Evolutionary conservation across 2,329 filamentous ascomycete species (phyloP).

Genomic region (Talaromyces funiculosus): DNA sequence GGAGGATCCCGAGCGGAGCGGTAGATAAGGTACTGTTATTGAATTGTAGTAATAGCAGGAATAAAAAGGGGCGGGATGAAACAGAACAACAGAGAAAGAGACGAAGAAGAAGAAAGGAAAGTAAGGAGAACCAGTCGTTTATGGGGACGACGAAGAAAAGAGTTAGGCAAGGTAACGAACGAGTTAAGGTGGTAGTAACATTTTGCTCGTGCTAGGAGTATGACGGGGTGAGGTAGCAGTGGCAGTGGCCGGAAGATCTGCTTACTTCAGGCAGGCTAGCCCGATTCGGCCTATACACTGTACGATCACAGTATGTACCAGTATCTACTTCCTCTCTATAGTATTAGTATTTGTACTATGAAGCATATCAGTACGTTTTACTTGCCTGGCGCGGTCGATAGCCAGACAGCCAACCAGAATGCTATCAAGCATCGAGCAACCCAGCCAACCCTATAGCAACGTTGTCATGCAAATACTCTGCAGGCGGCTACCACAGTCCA

Average conservation of each 20-base stretch:
- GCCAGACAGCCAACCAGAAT: background rate
- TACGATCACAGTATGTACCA: no score
- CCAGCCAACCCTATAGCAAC: background rate
- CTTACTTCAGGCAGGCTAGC: background rate
- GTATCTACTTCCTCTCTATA: no score
- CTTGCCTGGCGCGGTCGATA: no score
- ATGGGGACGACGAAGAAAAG: background rate
- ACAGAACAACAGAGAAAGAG: background rate
- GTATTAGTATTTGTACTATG: no score
- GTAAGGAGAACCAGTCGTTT: background rate
- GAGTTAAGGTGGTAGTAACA: slow-evolving; percentile 4
- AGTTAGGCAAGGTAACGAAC: slow-evolving; percentile 6
- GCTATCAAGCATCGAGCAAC: background rate
- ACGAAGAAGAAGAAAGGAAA: background rate
- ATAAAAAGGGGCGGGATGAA: background rate
- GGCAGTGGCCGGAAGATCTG: background rate
- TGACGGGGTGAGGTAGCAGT: slow-evolving; percentile 14
- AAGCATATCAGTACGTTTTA: no score
- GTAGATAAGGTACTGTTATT: background rate
- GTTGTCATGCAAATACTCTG: background rate
- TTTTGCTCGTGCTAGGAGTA: slow-evolving; percentile 8
- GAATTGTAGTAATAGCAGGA: background rate
- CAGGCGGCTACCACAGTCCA: background rate
- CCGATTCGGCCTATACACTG: background rate
- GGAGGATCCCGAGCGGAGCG: background rate